Conservation (phyloP, 139 green algal genomes). For the Tetraselmis chui region DNA sequence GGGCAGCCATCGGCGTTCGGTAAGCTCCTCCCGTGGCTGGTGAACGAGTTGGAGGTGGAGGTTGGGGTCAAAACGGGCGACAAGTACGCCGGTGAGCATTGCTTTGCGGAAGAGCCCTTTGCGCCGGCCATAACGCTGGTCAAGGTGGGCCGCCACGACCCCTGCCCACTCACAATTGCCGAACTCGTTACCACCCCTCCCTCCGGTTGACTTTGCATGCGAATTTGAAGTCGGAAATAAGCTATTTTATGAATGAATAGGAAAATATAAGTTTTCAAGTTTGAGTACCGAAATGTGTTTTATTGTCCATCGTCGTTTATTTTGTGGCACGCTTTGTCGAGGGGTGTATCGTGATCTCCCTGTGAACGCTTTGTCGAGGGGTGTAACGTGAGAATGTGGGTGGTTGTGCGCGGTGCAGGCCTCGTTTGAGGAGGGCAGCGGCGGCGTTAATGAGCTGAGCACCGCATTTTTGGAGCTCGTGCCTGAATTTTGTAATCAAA, state of each 20-base stretch:
- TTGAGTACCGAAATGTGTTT: too few relatives aligned
- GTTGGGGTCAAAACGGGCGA: background rate
- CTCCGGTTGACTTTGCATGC: too few relatives aligned
- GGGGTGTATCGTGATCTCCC: too few relatives aligned
- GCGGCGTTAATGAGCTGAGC: background rate
- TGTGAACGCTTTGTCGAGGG: too few relatives aligned
- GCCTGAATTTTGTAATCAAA: constrained; percentile 17
- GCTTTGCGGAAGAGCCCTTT: constrained; percentile 39
- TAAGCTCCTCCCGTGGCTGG: constrained; percentile 23
- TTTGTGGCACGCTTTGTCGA: too few relatives aligned
- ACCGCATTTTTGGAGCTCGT: constrained; percentile 16
- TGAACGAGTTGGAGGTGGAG: constrained; percentile 22
- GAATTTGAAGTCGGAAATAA: too few relatives aligned
- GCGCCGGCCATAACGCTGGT: constrained; percentile 36
- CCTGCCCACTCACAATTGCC: too few relatives aligned
- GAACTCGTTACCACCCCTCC: too few relatives aligned
- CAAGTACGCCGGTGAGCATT: constrained; percentile 11
- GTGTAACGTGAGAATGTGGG: background rate
- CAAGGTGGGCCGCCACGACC: too few relatives aligned
- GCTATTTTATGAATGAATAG: too few relatives aligned
- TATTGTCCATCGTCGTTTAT: too few relatives aligned
- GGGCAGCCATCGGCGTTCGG: constrained; percentile 1
- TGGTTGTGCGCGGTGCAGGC: background rate
- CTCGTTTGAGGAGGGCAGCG: background rate
- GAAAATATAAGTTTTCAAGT: too few relatives aligned